phyloP scores from a whole-genome alignment of 306 rosid genomes.

The Vigna radiata region DNA sequence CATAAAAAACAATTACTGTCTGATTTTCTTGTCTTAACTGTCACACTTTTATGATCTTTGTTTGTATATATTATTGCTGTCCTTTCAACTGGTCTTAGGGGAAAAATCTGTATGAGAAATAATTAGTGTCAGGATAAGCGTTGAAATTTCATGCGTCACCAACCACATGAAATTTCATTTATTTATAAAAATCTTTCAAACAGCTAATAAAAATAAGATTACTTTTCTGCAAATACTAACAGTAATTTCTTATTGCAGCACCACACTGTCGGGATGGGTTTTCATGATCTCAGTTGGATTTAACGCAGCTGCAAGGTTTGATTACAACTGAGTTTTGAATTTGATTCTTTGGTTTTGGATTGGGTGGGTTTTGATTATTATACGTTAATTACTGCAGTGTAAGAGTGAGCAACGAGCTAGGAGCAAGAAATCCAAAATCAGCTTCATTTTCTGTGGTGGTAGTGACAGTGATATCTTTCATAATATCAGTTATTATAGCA shows the following conservation, averaged over 20 bases:
- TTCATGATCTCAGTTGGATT: slow-evolving; percentile 90
- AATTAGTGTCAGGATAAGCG: too few relatives aligned
- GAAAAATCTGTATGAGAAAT: neutral
- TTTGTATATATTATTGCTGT: neutral
- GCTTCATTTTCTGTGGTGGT: slow-evolving; percentile 72
- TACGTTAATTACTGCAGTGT: slow-evolving; percentile 56
- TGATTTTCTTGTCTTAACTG: neutral
- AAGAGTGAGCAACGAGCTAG: slow-evolving; percentile 91
- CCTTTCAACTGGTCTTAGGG: neutral
- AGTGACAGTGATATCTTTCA: slow-evolving; percentile 63
- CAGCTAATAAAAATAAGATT: too few relatives aligned
- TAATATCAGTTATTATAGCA: slow-evolving; percentile 61
- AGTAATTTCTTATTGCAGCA: slow-evolving; percentile 48
- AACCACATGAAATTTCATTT: too few relatives aligned
- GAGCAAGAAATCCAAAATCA: slow-evolving; percentile 78
- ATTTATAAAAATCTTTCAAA: too few relatives aligned
- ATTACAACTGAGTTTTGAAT: neutral
- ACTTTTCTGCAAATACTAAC: neutral
- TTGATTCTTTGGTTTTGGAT: neutral
- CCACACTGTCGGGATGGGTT: slow-evolving; percentile 71
- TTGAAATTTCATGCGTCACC: too few relatives aligned
- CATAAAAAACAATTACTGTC: neutral
- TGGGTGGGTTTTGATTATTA: neutral
- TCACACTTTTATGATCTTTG: neutral
- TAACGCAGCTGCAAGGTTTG: slow-evolving; percentile 88